These are phyloP conservation scores for Ophidiomyces ophidiicola DNA, from an alignment of 2,329 filamentous ascomycete genomes.

Conservation along the genomic window DNA sequence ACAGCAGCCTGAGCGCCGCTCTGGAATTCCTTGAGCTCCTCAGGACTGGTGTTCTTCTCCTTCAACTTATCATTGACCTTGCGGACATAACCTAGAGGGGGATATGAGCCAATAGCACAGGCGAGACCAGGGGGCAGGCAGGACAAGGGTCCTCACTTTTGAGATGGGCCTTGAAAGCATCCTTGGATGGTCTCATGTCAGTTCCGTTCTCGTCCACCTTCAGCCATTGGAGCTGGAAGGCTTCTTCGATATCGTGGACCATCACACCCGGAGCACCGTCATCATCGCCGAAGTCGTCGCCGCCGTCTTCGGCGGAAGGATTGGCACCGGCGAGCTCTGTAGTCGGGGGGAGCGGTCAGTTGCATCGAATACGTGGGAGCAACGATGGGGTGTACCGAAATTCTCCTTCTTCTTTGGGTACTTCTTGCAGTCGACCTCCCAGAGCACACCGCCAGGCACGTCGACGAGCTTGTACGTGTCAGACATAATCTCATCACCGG, in stretches of 20 bases:
- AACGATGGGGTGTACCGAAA: conserved; percentile 47
- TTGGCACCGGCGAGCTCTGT: conserved; percentile 61
- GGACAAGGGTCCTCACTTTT: conserved; percentile 54
- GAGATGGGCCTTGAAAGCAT: conserved; percentile 66
- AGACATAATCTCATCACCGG: conserved; percentile 89
- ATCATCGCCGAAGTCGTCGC: conserved; percentile 56
- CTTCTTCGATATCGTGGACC: conserved; percentile 88
- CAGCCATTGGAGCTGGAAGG: conserved; percentile 68
- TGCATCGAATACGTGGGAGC: neutral
- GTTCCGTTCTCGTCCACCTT: conserved; percentile 28
- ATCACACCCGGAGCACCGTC: conserved; percentile 50
- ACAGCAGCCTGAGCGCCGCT: conserved; percentile 58
- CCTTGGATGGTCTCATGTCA: conserved; percentile 54
- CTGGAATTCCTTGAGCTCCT: conserved; percentile 68
- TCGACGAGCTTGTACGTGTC: conserved; percentile 81
- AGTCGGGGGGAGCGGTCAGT: neutral
- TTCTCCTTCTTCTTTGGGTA: conserved; percentile 64
- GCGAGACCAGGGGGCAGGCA: neutral
- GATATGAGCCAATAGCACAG: conserved; percentile 13
- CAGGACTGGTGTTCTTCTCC: conserved; percentile 49
- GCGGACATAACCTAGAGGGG: conserved; percentile 71
- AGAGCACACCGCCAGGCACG: conserved; percentile 59
- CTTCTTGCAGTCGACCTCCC: conserved; percentile 86
- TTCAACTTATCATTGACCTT: conserved; percentile 60
- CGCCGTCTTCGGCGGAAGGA: conserved; percentile 79